Percentiles rank a stretch among this genome's conserved stretches.
Conservation (phyloP, 768 basidiomycete genomes). For the Trametes cubensis region DNA sequence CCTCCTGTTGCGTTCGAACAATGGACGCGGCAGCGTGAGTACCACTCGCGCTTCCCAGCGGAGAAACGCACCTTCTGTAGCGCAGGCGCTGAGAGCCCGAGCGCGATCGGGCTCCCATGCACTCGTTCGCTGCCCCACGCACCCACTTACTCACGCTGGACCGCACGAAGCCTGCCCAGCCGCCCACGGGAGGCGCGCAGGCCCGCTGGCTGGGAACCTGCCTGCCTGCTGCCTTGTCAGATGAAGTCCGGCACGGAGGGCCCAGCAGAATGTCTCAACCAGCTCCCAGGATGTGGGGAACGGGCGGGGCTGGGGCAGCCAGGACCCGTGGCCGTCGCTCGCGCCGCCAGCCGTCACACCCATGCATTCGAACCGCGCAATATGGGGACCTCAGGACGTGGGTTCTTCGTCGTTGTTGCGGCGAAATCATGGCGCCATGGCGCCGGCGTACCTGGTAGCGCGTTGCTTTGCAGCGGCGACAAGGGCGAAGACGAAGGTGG, state of each 20-base stretch:
- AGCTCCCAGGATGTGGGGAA: background rate
- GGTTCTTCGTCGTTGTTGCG: constrained; percentile 10
- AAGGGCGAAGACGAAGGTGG: no score
- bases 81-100: constrained; percentile 22
- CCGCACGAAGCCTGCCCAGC: background rate
- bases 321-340: background rate
- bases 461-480: no score
- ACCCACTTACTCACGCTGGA: background rate
- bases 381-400: background rate
- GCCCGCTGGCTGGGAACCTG: background rate
- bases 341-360: background rate
- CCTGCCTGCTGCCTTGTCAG: background rate
- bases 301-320: constrained; percentile 8
- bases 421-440: constrained; percentile 7
- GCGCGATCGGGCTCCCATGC: constrained; percentile 18
- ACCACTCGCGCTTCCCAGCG: constrained; percentile 8
- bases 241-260: background rate
- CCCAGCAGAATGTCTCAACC: background rate
- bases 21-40: constrained; percentile 13
- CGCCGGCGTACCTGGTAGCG: background rate
- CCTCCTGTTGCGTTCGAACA: background rate
- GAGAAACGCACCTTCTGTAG: constrained; percentile 12
- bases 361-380: background rate
- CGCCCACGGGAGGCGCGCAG: background rate
- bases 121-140: background rate